phyloP scores from a whole-genome alignment of 768 basidiomycete genomes.

The Leucosporidium creatinivorum region DNA sequence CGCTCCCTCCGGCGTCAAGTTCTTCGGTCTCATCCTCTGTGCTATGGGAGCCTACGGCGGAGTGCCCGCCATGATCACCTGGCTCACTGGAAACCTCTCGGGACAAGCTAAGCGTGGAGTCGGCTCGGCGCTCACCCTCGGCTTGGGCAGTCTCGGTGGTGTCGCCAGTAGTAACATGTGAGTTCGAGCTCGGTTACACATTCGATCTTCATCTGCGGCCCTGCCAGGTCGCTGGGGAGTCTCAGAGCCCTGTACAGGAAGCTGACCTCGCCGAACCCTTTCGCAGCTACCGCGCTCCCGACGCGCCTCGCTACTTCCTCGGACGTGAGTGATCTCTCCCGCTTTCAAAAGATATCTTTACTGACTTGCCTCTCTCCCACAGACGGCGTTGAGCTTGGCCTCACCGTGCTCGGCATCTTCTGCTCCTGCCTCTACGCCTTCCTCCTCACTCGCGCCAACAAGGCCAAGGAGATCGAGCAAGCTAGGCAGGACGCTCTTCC shows the following conservation, averaged over 20 bases:
- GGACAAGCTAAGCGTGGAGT: constrained; percentile 32
- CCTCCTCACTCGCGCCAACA: constrained; percentile 28
- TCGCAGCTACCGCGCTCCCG: constrained; percentile 19
- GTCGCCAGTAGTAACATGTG: no score
- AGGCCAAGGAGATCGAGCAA: constrained; percentile 18
- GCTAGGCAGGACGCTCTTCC: constrained; percentile 23
- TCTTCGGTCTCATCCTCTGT: constrained; percentile 33
- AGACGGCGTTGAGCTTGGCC: constrained; percentile 32
- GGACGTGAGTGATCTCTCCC: constrained; percentile 10
- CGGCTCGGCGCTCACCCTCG: no score
- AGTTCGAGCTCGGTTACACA: no score
- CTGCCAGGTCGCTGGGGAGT: no score
- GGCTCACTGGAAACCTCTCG: constrained; percentile 32
- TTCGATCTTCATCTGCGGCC: no score
- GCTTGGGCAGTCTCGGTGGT: no score
- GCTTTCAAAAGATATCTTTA: background rate
- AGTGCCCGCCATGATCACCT: constrained; percentile 25
- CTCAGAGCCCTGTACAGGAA: no score
- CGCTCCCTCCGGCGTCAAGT: constrained; percentile 32
- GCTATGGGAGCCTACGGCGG: constrained; percentile 24
- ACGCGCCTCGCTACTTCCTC: constrained; percentile 26
- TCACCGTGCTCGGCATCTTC: constrained; percentile 29
- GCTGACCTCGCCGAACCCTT: constrained; percentile 26
- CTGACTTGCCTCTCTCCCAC: no score
- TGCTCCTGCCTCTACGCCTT: constrained; percentile 23